Evolutionary conservation across 1,284 basidiomycete species (phyloP), one percentile per base, ranked within the genome.

Genomic region (Naganishia liquefaciens): DNA sequence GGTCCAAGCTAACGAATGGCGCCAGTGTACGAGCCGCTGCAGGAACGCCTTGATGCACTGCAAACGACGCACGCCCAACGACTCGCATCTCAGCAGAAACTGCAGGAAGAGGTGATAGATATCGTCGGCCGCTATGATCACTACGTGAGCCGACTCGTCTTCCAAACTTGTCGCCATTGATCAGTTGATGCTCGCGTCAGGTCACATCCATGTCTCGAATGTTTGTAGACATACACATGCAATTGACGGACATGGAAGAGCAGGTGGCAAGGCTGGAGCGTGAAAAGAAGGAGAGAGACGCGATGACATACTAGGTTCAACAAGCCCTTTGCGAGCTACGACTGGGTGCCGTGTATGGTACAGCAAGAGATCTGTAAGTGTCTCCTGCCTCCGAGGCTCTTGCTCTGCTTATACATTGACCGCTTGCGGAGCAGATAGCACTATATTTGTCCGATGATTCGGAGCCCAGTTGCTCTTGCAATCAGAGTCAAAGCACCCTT

Each of bases 161-260:
- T 10, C 7, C 2, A 37, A 10, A 37, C 10, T 13, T 2, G 33
- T 10, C 33, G 33, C 33, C n/a, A n/a, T n/a, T n/a, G 10, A 47
- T 30, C 43, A 25, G 11, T 30, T 30, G 17, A 19, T 25, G 5
- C n/a, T 49, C 21, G 13, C n/a, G 23, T 4, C 28, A 64, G 63
- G 40, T 64, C 37, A 51, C 63, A 28, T 49, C 63, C 17, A 50
- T 54, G 33, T 64, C 63, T 2, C 44, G 54, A 5, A 43, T 64
- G 47, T 64, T 64, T 44, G 63, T 64, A 15, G 50, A 55, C 19
- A 19, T 64, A 6, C 54, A 64, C 19, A 52, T 19, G 17, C 63
- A 54, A 25, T 54, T 64, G 17, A 57, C 63, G 3, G 54, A 53
- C 37, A 49, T 64, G 46, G 63, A 64, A 47, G 63, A 64, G 23